Conservation (phyloP, 1,139 yeast species). For the Pneumocystis canis region DNA sequence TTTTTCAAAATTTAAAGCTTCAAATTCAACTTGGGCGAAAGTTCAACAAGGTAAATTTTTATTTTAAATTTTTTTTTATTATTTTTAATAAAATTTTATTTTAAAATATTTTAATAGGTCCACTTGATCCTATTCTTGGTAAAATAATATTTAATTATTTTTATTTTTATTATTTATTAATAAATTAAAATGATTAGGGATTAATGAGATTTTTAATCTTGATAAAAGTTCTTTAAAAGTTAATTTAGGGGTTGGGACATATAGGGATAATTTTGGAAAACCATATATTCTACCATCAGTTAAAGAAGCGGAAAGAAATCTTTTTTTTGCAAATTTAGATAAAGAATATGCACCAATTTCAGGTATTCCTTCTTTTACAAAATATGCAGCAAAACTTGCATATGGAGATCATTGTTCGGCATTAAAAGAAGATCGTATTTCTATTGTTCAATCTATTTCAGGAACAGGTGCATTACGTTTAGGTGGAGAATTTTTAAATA, state of each 20-base stretch:
- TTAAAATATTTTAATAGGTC: background rate
- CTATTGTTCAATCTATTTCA: constrained; percentile 53
- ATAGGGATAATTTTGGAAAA: constrained; percentile 81
- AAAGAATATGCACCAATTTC: constrained; percentile 84
- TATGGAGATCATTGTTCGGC: constrained; percentile 41
- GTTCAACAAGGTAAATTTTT: background rate
- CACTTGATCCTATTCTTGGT: background rate
- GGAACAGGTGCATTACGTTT: constrained; percentile 65
- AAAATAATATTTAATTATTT: background rate
- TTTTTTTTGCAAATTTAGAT: constrained; percentile 45
- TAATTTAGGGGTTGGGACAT: constrained; percentile 91
- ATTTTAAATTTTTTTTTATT: background rate
- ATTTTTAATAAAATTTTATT: no score
- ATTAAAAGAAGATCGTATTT: constrained; percentile 33
- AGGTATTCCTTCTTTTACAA: constrained; percentile 57
- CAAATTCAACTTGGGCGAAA: background rate
- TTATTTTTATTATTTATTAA: background rate
- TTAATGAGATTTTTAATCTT: constrained; percentile 37
- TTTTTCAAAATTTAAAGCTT: background rate
- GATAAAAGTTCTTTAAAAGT: constrained; percentile 43
- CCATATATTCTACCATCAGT: constrained; percentile 93
- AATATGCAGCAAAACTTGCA: constrained; percentile 64
- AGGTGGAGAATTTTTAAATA: constrained; percentile 46
- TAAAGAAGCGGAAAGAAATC: constrained; percentile 44
- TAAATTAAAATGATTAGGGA: no score